Base-by-base conservation (phyloP, 2,329 filamentous ascomycete genomes). In the Fusarium duplospermum region DNA sequence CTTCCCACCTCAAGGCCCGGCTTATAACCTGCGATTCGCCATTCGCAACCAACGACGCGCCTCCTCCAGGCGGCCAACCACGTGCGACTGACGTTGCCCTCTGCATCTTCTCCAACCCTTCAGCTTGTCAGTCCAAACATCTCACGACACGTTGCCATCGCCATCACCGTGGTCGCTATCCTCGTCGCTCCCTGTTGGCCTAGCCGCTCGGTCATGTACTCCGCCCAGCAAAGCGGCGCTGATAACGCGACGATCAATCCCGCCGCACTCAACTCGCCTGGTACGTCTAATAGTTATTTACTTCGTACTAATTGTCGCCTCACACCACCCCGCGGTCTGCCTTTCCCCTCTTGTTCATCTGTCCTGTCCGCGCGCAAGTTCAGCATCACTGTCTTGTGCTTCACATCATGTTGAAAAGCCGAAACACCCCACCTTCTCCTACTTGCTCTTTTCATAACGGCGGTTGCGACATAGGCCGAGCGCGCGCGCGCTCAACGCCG, bases 161-260 rank as follows among this genome's bases (percentile, higher is more conserved):
- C 84, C 80, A 77, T 77, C 67, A 66, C 67, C 64, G 68, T 75
- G 59, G 72, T 75, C 71, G 74, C 74, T 69, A 69, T 64, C 77
- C 58, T 64, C 56, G 65, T 65, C 61, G 66, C 70, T 74, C 64
- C 75, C 70, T 69, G 67, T 73, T 80, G 76, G 73, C 69, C 75
- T 74, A 76, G 74, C 71, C 75, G 73, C 66, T 77, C 66, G 76
- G 79, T 72, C 80, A 84, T 84, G 83, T 83, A 83, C 80, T 80
- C 81, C 72, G 80, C 78, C 69, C 82, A 78, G 84, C 89, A 91
- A 84, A 92, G 92, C 87, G 90, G 91, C 85, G 93, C 93, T 89
- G 93, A 94, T 83, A 93, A 93, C 87, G 93, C 93, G 82, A 97
- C 94, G 82, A 96, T 97, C 88, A 94, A 97, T 88, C 94, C 94